Base-by-base conservation (phyloP, 306 rosid species). In the Sphenostylis stenocarpa region DNA sequence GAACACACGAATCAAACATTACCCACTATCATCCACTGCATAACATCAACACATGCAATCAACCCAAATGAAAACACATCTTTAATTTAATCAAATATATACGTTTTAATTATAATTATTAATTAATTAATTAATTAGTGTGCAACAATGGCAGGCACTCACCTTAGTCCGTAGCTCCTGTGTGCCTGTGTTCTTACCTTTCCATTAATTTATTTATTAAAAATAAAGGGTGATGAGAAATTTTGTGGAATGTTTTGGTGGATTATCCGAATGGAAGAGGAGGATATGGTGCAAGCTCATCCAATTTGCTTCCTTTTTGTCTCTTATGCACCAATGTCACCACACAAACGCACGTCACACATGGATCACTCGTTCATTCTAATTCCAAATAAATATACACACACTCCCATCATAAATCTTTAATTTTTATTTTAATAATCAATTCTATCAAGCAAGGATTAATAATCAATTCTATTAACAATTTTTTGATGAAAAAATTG, bases 251-350 rank as follows among this genome's bases (percentile, higher is more conserved):
- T 44, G 61, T 39, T 67, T 23, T 51, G 69, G 44, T 4, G 11
- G 75, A 60, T 81, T 85, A 85, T 85, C 88, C 85, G 15, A 64
- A 85, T 31, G 15, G 72, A 61, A 73, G 51, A 13, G 7, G 29
- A 77, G 85, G 83, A 14, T 85, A 85, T 73, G 88, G 88, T 78
- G 52, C 81, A 78, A 85, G 81, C 84, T 74, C 79, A 85, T 85
- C 88, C 34, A 23, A 67, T 34, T 72, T 62, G 71, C 17, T 31
- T 36, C 34, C 56, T 9, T 12, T 84, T 76, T 77, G 77, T 84
- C 87, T 67, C 68, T 39, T 48, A 29, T 28, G 62, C 52, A 1
- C 26, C 33, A 11, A 56, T 28, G 23, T 47, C 66, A 48, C 60
- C 56, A 63, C 52, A 45, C 11, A 21, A 58, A 12, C 69, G 56